These are phyloP conservation scores for Teratosphaeria nubilosa DNA, from an alignment of 2,329 filamentous ascomycete genomes.

Conservation along the genomic window DNA sequence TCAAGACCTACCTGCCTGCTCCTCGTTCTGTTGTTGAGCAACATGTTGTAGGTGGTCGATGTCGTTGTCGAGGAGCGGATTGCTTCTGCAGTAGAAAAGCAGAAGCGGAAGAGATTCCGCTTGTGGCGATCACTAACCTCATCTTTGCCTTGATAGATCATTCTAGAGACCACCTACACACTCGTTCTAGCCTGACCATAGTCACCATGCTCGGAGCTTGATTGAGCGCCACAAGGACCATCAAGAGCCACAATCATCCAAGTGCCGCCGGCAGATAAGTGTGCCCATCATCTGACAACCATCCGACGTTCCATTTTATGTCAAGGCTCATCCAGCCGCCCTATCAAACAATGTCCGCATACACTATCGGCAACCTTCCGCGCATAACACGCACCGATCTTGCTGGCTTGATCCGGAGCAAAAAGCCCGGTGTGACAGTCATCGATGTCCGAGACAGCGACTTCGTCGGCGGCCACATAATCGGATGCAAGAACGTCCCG, in stretches of 20 bases:
- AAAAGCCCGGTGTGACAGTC: constrained; percentile 48
- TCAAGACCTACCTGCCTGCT: too few relatives aligned
- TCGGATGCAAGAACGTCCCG: constrained; percentile 64
- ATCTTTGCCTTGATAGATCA: background rate
- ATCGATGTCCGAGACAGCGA: constrained; percentile 89
- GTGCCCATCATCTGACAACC: background rate
- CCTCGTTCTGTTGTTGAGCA: too few relatives aligned
- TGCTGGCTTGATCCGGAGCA: constrained; percentile 45
- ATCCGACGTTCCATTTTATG: background rate
- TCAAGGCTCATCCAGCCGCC: background rate
- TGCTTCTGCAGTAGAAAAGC: background rate
- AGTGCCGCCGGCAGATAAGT: background rate
- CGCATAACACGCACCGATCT: constrained; percentile 62
- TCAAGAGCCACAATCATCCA: background rate
- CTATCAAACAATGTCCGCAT: background rate
- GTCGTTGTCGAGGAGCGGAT: background rate
- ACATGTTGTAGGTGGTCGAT: too few relatives aligned
- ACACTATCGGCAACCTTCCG: constrained; percentile 46
- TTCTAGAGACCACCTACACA: background rate
- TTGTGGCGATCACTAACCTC: background rate
- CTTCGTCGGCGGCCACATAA: constrained; percentile 84
- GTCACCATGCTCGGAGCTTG: background rate
- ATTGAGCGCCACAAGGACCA: background rate
- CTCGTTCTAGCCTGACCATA: background rate
- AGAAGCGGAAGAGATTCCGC: background rate